Base-by-base conservation (phyloP, 2,329 filamentous ascomycete species). In the Apiospora kogelbergensis region DNA sequence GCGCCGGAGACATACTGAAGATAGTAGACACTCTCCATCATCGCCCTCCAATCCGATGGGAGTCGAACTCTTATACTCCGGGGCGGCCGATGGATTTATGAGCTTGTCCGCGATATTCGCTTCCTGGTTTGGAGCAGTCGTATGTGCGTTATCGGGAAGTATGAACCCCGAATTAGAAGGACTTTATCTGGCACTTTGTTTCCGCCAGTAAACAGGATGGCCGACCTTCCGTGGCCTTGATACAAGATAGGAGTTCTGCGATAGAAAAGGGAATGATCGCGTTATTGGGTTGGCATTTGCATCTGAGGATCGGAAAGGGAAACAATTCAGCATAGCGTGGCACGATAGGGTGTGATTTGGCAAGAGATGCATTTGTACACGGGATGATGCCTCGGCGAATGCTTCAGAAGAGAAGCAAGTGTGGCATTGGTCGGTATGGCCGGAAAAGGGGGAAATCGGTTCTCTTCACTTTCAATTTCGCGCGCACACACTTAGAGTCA, bases 251-350 rank as follows among this genome's bases (percentile, higher is more conserved):
- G 53, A 37, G 53, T 60, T 60, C 20, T 60, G 30, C 53, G 17
- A 33, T n/a, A 9, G 40, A 15, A 33, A 60, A 37, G 22, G 53
- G 30, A 60, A 60, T 20, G 20, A 37, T 37, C 53, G 20, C 30
- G 26, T 37, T 22, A 60, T 37, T 30, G n/a, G 53, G n/a, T 60
- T 60, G 20, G 53, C 53, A 60, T 60, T 60, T 60, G 30, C 53
- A 60, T 60, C 37, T 60, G 53, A 37, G 53, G 53, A 37, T 33
- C 17, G 53, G 53, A 60, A 37, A 37, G 53, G 53, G 13, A 30
- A 37, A 37, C 30, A 60, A 37, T 60, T 60, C 53, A 60, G 53
- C 53, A 60, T 60, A 60, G 30, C 53, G 53, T 37, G 53, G 53
- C 33, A 37, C 13, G 17, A 10, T 57, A 57, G 15, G 48, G 30